Conservation (phyloP, 2,329 filamentous ascomycete genomes). For the Colletotrichum musicola region DNA sequence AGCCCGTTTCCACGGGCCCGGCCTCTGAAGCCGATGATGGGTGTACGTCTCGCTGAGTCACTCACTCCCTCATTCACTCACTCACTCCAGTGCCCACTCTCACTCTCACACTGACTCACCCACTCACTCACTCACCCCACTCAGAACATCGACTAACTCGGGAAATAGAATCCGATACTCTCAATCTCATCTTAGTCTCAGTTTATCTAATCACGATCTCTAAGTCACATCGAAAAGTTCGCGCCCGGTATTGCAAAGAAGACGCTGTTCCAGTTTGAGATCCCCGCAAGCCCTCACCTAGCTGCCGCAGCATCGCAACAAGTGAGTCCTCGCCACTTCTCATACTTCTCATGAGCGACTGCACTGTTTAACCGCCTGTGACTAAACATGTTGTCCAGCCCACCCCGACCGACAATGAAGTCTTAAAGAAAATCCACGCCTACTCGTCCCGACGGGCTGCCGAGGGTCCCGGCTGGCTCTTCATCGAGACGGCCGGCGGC, state of each 20-base stretch:
- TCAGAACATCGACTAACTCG: background rate
- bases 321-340: slow-evolving; percentile 45
- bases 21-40: slow-evolving; percentile 76
- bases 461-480: slow-evolving; percentile 66
- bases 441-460: slow-evolving; percentile 58
- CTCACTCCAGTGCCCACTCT: too few relatives aligned
- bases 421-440: slow-evolving; percentile 62
- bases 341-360: background rate
- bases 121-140: background rate
- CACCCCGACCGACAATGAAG: slow-evolving; percentile 62
- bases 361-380: too few relatives aligned
- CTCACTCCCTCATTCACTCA: background rate
- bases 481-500: slow-evolving; percentile 86
- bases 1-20: slow-evolving; percentile 85
- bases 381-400: slow-evolving; percentile 10
- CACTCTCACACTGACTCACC: background rate
- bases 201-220: slow-evolving; percentile 5
- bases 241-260: slow-evolving; percentile 61
- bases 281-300: slow-evolving; percentile 83
- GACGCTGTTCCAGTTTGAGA: slow-evolving; percentile 78
- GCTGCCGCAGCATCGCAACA: slow-evolving; percentile 67
- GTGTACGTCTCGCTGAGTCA: slow-evolving; percentile 55
- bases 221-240: slow-evolving; percentile 73
- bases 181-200: background rate
- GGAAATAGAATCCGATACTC: slow-evolving; percentile 14